A percentile compares a stretch with the other conserved stretches of the same genome.
Conservation (phyloP, 345 rosid species). For the Microthlaspi erraticum region DNA sequence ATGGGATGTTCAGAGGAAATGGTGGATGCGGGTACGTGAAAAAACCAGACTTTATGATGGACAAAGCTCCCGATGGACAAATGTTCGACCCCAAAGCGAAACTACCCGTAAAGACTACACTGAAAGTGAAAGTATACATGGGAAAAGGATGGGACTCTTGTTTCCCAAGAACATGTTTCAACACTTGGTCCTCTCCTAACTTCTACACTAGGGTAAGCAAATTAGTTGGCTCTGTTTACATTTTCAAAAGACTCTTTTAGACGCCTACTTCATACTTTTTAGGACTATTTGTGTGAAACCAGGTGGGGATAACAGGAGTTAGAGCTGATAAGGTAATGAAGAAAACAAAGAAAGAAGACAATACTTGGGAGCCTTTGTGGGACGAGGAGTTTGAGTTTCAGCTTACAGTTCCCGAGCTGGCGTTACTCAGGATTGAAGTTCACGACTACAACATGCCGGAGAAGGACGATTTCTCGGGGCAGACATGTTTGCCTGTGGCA, state of each 20-base stretch:
- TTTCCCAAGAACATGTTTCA: constrained; percentile 55
- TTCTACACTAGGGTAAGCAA: constrained; percentile 63
- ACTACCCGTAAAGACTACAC: constrained; percentile 49
- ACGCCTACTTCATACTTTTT: no score
- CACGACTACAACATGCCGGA: constrained; percentile 71
- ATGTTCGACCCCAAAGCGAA: constrained; percentile 57
- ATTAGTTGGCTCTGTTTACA: no score
- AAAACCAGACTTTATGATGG: constrained; percentile 65
- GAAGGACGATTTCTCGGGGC: constrained; percentile 74
- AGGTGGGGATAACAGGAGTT: constrained; percentile 79
- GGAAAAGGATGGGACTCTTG: constrained; percentile 77
- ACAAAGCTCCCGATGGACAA: constrained; percentile 38
- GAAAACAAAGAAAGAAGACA: constrained; percentile 63
- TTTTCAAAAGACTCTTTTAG: no score
- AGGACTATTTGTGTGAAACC: constrained; percentile 19
- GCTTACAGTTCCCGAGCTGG: constrained; percentile 68
- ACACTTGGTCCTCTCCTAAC: constrained; percentile 66
- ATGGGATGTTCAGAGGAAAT: constrained; percentile 75
- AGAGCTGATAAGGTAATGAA: constrained; percentile 60
- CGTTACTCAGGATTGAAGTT: constrained; percentile 71
- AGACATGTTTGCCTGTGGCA: constrained; percentile 68
- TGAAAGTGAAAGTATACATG: constrained; percentile 70
- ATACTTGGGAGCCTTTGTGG: constrained; percentile 74
- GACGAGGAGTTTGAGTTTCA: constrained; percentile 68
- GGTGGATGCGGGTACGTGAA: constrained; percentile 78